Percentiles rank a stretch among this genome's conserved stretches.
Evolutionary conservation across 805 yeast species (phyloP).

Genomic region (Candida quercuum): DNA sequence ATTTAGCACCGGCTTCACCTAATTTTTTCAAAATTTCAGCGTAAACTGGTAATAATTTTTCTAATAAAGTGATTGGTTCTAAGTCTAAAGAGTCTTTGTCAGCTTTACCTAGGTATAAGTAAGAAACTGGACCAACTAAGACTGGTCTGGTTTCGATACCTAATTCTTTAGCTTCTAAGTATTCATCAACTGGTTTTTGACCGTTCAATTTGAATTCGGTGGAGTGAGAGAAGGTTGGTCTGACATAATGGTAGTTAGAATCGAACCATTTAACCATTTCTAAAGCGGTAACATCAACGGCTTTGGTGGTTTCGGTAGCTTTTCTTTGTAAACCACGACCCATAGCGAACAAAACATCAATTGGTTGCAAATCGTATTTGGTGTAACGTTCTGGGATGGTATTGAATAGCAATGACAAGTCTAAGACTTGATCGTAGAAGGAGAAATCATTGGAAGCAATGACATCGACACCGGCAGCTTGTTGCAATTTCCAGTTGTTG

Average conservation of each 20-base stretch:
- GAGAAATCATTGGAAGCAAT: conserved; percentile 98
- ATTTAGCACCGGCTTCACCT: conserved; percentile 89
- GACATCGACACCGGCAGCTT: conserved; percentile 94
- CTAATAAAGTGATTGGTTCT: conserved; percentile 86
- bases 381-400: conserved; percentile 96
- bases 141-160: conserved; percentile 99
- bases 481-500: conserved; percentile 96
- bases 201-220: conserved; percentile 96
- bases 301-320: conserved; percentile 79
- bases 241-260: conserved; percentile 98
- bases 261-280: conserved; percentile 99
- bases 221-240: conserved; percentile 96
- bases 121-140: conserved; percentile 93
- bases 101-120: conserved; percentile 92
- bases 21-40: conserved; percentile 82
- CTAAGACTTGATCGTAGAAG: conserved; percentile 95
- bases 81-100: conserved; percentile 96
- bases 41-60: conserved; percentile 90
- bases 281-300: conserved; percentile 97
- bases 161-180: conserved; percentile 92
- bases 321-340: conserved; percentile 99
- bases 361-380: conserved; percentile 80
- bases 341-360: conserved; percentile 96
- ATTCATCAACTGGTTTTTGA: conserved; percentile 95
- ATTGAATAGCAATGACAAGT: conserved; percentile 86